Conservation (phyloP, 805 yeast genomes). For the Starmerella geochares region DNA sequence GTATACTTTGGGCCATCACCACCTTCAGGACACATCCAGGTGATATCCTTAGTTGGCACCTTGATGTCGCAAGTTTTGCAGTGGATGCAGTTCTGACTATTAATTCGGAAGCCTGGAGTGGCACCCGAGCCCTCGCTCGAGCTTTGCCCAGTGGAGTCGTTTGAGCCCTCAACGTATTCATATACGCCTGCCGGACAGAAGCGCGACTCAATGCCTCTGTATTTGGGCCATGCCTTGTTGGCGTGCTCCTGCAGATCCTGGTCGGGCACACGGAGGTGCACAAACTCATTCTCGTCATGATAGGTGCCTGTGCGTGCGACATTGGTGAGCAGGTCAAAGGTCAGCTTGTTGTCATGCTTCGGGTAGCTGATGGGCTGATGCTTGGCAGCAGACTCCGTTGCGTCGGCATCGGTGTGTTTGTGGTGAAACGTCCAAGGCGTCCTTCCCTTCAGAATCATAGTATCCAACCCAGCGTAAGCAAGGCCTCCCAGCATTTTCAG, state of each 20-base stretch:
- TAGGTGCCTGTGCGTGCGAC: constrained; percentile 93
- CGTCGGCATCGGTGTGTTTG: constrained; percentile 55
- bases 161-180: constrained; percentile 66
- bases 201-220: constrained; percentile 76
- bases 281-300: constrained; percentile 88
- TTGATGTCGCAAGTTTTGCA: constrained; percentile 98
- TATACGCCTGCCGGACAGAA: constrained; percentile 99
- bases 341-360: constrained; percentile 86
- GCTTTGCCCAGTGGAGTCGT: not conserved
- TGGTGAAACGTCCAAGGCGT: constrained; percentile 83
- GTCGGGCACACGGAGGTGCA: constrained; percentile 57
- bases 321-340: constrained; percentile 88
- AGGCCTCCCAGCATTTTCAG: constrained; percentile 77
- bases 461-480: constrained; percentile 70
- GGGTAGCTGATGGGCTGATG: constrained; percentile 75
- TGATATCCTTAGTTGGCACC: constrained; percentile 86
- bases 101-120: constrained; percentile 72
- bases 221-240: constrained; percentile 56
- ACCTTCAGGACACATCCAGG: constrained; percentile 98
- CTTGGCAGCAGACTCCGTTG: constrained; percentile 58
- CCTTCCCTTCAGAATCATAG: constrained; percentile 65
- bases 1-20: constrained; percentile 97
- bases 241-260: constrained; percentile 49
- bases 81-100: constrained; percentile 94
- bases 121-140: constrained; percentile 34